Percentiles rank a stretch among this genome's conserved stretches.
Evolutionary conservation across 805 yeast genomes (phyloP).

Genomic region (Ogataea zsoltii): DNA sequence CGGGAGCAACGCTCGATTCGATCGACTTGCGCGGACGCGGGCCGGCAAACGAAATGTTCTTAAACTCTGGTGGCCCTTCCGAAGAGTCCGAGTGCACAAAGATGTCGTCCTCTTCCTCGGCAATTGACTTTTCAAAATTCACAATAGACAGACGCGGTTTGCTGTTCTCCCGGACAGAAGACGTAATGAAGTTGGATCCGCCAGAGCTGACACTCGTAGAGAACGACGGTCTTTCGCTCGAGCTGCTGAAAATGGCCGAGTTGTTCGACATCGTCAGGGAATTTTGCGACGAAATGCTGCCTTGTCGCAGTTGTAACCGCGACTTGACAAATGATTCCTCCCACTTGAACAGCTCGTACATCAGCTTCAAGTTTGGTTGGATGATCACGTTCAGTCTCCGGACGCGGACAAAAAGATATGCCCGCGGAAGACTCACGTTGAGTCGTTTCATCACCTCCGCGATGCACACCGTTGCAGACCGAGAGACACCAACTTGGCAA

Average conservation of each 20-base stretch:
- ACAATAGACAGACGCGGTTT: constrained; percentile 15
- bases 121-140: constrained; percentile 19
- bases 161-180: constrained; percentile 18
- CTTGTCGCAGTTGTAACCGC: constrained; percentile 7
- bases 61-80: constrained; percentile 8
- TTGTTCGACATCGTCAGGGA: constrained; percentile 17
- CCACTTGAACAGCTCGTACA: constrained; percentile 85
- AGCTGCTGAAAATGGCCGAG: constrained; percentile 19
- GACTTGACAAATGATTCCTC: constrained; percentile 42
- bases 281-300: constrained; percentile 23
- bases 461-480: constrained; percentile 94
- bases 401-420: constrained; percentile 87
- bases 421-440: constrained; percentile 65
- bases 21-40: constrained; percentile 5
- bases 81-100: constrained; percentile 21
- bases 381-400: constrained; percentile 87
- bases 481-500: constrained; percentile 93
- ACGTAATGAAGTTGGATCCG: constrained; percentile 16
- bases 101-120: constrained; percentile 23
- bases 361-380: constrained; percentile 88
- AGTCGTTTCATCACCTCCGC: constrained; percentile 89
- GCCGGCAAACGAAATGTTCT: constrained; percentile 7
- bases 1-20: neutral
- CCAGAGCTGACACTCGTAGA: constrained; percentile 28
- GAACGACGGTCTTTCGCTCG: constrained; percentile 27